Evolutionary conservation across 192 early-diverging fungal species (phyloP), one percentile per base, ranked within the genome.

Genomic region (Coemansia aciculifera): DNA sequence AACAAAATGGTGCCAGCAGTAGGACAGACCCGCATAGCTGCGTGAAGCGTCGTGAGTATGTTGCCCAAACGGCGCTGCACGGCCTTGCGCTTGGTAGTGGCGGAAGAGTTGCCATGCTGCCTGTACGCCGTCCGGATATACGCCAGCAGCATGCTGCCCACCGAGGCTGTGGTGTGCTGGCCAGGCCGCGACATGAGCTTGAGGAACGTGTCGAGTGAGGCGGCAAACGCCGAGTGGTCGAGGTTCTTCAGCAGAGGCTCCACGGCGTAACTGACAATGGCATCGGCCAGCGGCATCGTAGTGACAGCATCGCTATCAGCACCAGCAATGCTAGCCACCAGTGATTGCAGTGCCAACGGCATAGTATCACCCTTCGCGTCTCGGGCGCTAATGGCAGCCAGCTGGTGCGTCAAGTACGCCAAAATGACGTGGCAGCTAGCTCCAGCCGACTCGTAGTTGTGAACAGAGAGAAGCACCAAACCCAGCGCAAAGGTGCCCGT

Each of bases 221-320:
- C 36, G 5, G 54, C 70, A 63, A 81, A 81, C 10, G 60, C 36
- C 23, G 29, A 38, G 1, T 37, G 31, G 34, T 66, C 67, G 2
- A 81, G 63, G 29, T 15, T 29, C 23, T 49, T 59, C n/a, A 81
- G 73, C 69, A 81, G 56, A 15, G 78, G 78, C 52, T 81, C 78
- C 1, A 75, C 54, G 5, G 62, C 67, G 12, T 67, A 54, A 29
- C 23, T 34, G 27, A 64, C 21, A 52, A 75, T 49, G 10, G 59
- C 63, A n/a, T 48, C 67, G 1, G 43, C 4, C 24, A 69, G 62
- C 19, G 63, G 19, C 23, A 54, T 15, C 1, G 39, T 46, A 27
- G 31, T 23, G 11, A 60, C 54, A 23, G 21, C n/a, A 12, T 43
- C 37, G 17, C 21, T 44, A 15, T 68, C 67, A 10, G 29, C 43